Conservation (phyloP, 495 filamentous ascomycete species). For the Opeltia flavorubescens region DNA sequence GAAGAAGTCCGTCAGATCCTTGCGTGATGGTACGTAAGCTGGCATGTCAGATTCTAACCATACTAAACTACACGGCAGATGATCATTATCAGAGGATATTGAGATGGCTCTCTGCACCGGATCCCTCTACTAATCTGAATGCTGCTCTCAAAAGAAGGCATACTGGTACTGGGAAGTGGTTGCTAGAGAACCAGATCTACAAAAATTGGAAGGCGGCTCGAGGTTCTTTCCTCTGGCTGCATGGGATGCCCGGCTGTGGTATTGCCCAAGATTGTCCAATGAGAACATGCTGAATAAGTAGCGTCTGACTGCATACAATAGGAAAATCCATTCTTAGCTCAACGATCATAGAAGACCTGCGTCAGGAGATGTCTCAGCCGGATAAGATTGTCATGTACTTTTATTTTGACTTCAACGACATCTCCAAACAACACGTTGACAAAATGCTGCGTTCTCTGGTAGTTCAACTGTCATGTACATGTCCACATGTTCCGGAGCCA, state of each 20-base stretch:
- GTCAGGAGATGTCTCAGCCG: not conserved
- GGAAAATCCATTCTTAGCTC: slow-evolving; percentile 14
- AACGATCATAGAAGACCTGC: slow-evolving; percentile 16
- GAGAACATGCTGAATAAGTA: no score
- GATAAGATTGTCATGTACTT: slow-evolving; percentile 20
- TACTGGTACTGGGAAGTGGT: slow-evolving; percentile 1
- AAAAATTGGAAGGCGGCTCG: not conserved
- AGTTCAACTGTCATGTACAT: slow-evolving; percentile 21
- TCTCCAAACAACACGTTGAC: slow-evolving; percentile 16
- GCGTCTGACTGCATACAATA: no score
- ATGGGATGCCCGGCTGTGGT: slow-evolving; percentile 6
- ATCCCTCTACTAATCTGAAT: slow-evolving; percentile 3
- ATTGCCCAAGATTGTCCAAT: no score
- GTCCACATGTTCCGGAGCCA: slow-evolving; percentile 9
- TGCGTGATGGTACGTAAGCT: no score
- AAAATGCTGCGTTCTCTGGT: slow-evolving; percentile 25
- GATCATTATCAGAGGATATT: no score
- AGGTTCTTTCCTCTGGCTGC: slow-evolving; percentile 3
- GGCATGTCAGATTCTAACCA: no score
- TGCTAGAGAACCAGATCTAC: not conserved
- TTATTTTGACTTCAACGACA: slow-evolving; percentile 28
- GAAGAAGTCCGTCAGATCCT: no score
- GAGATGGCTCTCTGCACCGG: slow-evolving; percentile 4
- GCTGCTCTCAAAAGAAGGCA: not conserved
- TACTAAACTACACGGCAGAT: no score